A percentile compares a stretch with the other conserved stretches of the same genome.
These are phyloP conservation scores for Blastocystis sp. DNA, from an alignment of 352 stramenopile species.

Conservation along the genomic window DNA sequence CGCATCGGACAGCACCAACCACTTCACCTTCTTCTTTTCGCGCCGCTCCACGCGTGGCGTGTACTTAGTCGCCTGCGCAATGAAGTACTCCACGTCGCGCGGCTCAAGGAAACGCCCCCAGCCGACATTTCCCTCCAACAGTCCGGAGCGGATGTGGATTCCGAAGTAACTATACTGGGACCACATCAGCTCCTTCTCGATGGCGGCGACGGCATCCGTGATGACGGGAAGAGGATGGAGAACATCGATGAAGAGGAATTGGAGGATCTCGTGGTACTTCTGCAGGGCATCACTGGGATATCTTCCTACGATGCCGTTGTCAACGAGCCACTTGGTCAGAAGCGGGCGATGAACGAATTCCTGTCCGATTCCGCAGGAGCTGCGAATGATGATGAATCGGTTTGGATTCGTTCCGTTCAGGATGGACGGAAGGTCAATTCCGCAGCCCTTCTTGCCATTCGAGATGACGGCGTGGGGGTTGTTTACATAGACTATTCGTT, in stretches of 20 bases:
- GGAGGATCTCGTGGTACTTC: constrained; percentile 7
- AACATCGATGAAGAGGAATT: constrained; percentile 61
- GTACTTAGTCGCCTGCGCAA: not conserved
- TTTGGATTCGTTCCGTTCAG: constrained; percentile 17
- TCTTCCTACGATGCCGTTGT: not conserved
- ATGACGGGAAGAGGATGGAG: constrained; percentile 10
- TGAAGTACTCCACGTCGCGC: constrained; percentile 34
- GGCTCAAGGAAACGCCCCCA: constrained; percentile 58
- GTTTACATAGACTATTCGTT: not conserved
- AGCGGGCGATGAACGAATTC: constrained; percentile 20
- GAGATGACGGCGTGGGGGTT: constrained; percentile 1
- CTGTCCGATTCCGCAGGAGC: constrained; percentile 37
- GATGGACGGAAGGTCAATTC: not conserved
- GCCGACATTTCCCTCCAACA: constrained; percentile 57
- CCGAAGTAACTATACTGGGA: not conserved
- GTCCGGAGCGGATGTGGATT: constrained; percentile 26
- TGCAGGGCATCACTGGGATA: not conserved
- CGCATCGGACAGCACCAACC: constrained; percentile 39
- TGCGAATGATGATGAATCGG: constrained; percentile 28
- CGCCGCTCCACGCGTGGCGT: not conserved
- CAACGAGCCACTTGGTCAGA: constrained; percentile 11
- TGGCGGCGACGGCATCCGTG: not conserved
- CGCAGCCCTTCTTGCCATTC: not conserved
- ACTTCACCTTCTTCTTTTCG: not conserved
- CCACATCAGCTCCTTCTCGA: constrained; percentile 15